phyloP scores from a whole-genome alignment of 2,329 filamentous ascomycete genomes.

The Fusarium burgessii region DNA sequence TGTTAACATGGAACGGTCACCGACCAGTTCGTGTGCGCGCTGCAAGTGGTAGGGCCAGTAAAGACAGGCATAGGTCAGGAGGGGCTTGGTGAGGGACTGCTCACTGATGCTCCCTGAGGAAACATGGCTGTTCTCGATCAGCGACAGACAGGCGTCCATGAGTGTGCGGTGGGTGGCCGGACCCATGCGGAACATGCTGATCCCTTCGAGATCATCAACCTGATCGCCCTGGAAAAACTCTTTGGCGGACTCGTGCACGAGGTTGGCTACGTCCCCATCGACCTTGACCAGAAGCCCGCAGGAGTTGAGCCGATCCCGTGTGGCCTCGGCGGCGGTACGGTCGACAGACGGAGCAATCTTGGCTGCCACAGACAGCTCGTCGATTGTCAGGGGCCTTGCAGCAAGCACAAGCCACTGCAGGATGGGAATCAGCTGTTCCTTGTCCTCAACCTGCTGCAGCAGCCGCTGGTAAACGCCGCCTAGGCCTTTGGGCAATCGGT shows the following conservation, averaged over 20 bases:
- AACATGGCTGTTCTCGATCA: background rate
- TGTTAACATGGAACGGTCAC: background rate
- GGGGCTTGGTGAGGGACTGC: background rate
- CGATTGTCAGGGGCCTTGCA: background rate
- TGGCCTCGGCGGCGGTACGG: background rate
- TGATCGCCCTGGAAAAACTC: slow-evolving; percentile 6
- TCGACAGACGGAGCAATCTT: background rate
- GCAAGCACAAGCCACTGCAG: slow-evolving; percentile 5
- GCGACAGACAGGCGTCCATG: background rate
- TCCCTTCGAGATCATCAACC: background rate
- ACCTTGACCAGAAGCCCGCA: slow-evolving; percentile 3
- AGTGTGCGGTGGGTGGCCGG: background rate
- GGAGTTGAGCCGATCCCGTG: background rate
- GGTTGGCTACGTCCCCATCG: background rate
- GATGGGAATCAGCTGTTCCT: background rate
- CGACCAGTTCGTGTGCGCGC: background rate
- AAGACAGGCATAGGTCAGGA: background rate
- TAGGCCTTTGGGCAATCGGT: background rate
- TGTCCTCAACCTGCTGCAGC: background rate
- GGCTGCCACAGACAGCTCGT: background rate
- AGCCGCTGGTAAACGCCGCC: slow-evolving; percentile 6
- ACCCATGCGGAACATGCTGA: background rate
- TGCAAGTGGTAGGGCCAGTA: background rate
- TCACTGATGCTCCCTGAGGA: background rate
- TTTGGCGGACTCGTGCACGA: slow-evolving; percentile 5